Conservation (phyloP, 2,329 filamentous ascomycete genomes). For the Periconia sp. region DNA sequence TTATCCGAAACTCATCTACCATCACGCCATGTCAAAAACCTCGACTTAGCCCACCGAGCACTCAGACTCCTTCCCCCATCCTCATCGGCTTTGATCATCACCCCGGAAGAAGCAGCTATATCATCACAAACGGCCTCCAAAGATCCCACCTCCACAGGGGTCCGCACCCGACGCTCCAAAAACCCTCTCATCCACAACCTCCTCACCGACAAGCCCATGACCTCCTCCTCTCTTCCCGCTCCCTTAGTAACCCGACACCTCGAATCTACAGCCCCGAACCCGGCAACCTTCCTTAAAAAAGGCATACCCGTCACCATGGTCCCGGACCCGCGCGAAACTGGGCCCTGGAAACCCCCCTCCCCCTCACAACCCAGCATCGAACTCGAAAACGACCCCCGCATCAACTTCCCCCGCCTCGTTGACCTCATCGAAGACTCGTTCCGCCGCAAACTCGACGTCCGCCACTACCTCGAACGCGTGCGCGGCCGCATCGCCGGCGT, state of each 20-base stretch:
- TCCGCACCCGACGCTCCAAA: conserved; percentile 61
- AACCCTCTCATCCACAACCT: conserved; percentile 96
- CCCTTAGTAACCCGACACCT: conserved; percentile 27
- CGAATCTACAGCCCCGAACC: conserved; percentile 42
- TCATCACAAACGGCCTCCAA: conserved; percentile 43
- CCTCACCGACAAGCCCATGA: conserved; percentile 88
- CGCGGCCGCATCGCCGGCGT: conserved; percentile 81
- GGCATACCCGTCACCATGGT: conserved; percentile 88
- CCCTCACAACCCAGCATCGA: conserved; percentile 63
- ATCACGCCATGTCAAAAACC: conserved; percentile 65
- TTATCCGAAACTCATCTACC: conserved; percentile 20
- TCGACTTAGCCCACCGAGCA: conserved; percentile 69
- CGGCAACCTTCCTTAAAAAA: conserved; percentile 83
- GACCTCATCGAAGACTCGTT: conserved; percentile 95
- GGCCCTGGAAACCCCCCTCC: conserved; percentile 68
- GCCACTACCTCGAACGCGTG: conserved; percentile 81
- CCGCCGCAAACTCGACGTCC: conserved; percentile 76
- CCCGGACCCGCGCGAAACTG: conserved; percentile 63
- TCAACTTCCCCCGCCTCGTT: conserved; percentile 81
- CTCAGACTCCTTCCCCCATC: conserved; percentile 77
- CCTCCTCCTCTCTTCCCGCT: conserved; percentile 85
- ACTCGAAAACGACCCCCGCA: conserved; percentile 71
- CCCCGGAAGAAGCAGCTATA: conserved; percentile 77
- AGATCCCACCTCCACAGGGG: conserved; percentile 41
- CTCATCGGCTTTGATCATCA: conserved; percentile 87